Evolutionary conservation across 257 asterid species (phyloP).

Genomic region (Jasminum sambac): DNA sequence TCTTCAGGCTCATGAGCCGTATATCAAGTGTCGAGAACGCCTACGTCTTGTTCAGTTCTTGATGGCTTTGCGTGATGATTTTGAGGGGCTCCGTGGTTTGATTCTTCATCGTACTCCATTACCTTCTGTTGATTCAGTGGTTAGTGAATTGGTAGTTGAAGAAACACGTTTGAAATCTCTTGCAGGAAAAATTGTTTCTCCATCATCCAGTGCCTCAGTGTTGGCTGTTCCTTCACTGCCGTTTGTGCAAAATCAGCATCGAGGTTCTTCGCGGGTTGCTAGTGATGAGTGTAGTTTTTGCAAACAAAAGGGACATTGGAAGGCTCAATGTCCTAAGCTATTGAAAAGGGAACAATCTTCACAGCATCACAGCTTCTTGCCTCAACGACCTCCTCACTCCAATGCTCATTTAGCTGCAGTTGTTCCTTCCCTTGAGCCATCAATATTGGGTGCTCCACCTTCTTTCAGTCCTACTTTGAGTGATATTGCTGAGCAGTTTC

Average conservation of each 20-base stretch:
- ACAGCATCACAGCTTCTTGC: neutral
- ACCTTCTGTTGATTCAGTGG: neutral
- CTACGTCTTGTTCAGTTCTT: neutral
- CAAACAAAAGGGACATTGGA: neutral
- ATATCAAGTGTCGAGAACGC: neutral
- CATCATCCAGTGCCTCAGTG: neutral
- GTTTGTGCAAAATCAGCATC: neutral
- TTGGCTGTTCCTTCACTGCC: neutral
- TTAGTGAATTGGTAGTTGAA: neutral
- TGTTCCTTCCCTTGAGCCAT: neutral
- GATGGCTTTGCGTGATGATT: neutral
- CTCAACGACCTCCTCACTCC: neutral
- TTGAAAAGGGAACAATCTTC: too few species aligned
- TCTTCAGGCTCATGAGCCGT: too few species aligned
- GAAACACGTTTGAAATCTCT: neutral
- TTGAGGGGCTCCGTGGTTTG: neutral
- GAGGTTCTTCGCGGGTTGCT: neutral
- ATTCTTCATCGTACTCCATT: neutral
- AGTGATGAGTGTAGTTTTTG: too few species aligned
- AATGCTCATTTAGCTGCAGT: too few species aligned
- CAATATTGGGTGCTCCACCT: neutral
- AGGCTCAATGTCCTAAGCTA: neutral
- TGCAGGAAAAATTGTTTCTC: neutral
- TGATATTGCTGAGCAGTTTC: neutral
- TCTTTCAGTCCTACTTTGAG: neutral